Conservation (phyloP, 306 rosid species). For the Medicago ruthenica region DNA sequence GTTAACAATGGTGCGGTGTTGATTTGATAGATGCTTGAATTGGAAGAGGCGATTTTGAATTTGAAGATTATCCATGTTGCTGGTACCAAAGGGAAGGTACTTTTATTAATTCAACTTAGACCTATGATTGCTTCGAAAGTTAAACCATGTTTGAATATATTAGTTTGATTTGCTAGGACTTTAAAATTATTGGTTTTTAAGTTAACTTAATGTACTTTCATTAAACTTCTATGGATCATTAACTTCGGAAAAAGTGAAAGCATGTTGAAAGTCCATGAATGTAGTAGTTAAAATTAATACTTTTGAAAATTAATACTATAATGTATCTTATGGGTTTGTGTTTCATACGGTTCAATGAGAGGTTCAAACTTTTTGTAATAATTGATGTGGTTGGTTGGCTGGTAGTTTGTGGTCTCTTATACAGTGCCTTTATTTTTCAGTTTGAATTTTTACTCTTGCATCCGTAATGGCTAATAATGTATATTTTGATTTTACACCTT, state of each 20-base stretch:
- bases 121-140: conserved; percentile 36
- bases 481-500: conserved; percentile 39
- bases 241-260: conserved; percentile 36
- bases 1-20: neutral
- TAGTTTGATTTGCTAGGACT: neutral
- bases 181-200: neutral
- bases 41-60: conserved; percentile 76
- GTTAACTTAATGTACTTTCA: neutral
- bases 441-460: conserved; percentile 21
- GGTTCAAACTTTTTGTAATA: conserved; percentile 14
- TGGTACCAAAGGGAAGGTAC: conserved; percentile 98
- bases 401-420: conserved; percentile 36
- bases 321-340: conserved; percentile 17
- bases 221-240: conserved; percentile 3
- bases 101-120: neutral
- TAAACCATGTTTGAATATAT: conserved; percentile 20
- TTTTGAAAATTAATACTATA: neutral
- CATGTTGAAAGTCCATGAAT: neutral
- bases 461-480: conserved; percentile 3
- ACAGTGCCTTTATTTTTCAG: conserved; percentile 16
- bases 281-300: conserved; percentile 5
- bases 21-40: conserved; percentile 71
- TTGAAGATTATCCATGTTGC: conserved; percentile 97
- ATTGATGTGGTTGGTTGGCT: conserved; percentile 3
- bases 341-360: conserved; percentile 8